Evolutionary conservation across 129 eudicot genomes (phyloP).

Genomic region (Saposhnikovia divaricata): DNA sequence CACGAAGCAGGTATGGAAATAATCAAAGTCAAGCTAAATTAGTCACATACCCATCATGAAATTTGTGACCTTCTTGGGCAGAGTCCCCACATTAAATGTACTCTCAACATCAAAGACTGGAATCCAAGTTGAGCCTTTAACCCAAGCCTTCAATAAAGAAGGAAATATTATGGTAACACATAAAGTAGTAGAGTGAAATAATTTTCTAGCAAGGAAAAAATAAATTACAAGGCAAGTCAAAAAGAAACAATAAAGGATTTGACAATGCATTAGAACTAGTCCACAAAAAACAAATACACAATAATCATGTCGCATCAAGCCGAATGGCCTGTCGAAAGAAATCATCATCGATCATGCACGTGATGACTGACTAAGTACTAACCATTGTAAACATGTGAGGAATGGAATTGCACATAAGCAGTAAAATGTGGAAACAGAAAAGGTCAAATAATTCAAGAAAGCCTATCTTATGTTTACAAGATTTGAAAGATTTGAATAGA

Average conservation of each 20-base stretch:
- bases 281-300: background rate
- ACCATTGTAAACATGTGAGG: background rate
- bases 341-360: background rate
- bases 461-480: background rate
- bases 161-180: background rate
- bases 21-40: slow-evolving; percentile 10
- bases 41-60: slow-evolving; percentile 74
- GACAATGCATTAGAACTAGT: background rate
- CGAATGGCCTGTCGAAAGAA: background rate
- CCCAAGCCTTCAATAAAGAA: slow-evolving; percentile 76
- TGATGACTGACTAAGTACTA: background rate
- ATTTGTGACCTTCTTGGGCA: slow-evolving; percentile 68
- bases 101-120: slow-evolving; percentile 79
- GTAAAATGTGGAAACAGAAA: background rate
- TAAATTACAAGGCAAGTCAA: background rate
- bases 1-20: background rate
- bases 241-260: background rate
- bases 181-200: background rate
- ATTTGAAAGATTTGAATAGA: background rate
- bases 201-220: background rate
- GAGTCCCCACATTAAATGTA: slow-evolving; percentile 53
- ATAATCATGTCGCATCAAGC: background rate
- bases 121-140: slow-evolving; percentile 91
- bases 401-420: background rate
- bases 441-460: background rate